Evolutionary conservation across 129 eudicot species (phyloP).

Genomic region (Artemisia annua): DNA sequence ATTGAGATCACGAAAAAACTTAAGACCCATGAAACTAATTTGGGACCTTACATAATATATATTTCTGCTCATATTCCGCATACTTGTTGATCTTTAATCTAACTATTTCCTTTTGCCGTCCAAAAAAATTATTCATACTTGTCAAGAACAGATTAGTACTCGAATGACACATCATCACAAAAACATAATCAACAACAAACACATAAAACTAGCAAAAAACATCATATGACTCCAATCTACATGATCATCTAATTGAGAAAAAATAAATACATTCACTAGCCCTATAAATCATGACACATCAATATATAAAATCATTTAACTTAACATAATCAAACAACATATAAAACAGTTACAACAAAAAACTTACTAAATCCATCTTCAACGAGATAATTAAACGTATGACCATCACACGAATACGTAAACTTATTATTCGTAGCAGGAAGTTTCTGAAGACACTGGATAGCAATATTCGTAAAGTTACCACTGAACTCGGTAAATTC

Average conservation of each 20-base stretch:
- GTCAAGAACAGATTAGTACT: no score
- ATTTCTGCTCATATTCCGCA: slow-evolving; percentile 12
- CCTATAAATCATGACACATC: not conserved
- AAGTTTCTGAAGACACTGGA: slow-evolving; percentile 92
- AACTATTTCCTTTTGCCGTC: no score
- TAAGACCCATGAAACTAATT: no score
- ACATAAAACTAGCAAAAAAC: slow-evolving; percentile 14
- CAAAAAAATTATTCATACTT: no score
- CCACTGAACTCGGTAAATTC: slow-evolving; percentile 89
- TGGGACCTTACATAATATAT: no score
- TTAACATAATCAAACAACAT: no score
- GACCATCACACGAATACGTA: slow-evolving; percentile 89
- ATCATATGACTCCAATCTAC: no score
- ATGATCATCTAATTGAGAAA: not conserved
- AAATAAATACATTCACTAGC: not conserved
- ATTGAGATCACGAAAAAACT: no score
- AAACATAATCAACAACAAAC: slow-evolving; percentile 5
- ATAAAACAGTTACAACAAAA: not conserved
- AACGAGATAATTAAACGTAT: slow-evolving; percentile 92
- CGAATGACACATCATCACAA: not conserved
- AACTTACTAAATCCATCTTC: slow-evolving; percentile 79
- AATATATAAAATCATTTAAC: no score
- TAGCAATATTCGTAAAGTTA: slow-evolving; percentile 76
- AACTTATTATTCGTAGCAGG: slow-evolving; percentile 89
- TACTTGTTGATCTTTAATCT: no score